Evolutionary conservation across 768 basidiomycete species (phyloP).

Genomic region (Boletus bicolor): DNA sequence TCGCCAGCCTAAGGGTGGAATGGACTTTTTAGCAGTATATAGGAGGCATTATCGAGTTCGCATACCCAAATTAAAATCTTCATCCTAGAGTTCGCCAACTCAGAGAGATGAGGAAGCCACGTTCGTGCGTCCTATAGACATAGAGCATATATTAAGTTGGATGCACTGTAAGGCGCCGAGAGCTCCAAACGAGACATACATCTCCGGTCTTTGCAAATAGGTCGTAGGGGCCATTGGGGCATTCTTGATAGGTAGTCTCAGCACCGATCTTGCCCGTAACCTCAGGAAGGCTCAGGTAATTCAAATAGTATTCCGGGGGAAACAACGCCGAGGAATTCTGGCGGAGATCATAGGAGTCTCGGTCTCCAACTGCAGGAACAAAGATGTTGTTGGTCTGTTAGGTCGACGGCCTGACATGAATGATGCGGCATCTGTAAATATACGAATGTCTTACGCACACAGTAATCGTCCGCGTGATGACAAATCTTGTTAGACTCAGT

Average conservation of each 20-base stretch:
- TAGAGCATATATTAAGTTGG: not conserved
- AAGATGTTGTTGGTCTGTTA: conserved; percentile 46
- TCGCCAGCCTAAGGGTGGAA: conserved; percentile 24
- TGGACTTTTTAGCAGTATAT: conserved; percentile 1
- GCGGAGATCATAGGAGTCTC: conserved; percentile 55
- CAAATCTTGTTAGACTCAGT: conserved; percentile 49
- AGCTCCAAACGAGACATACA: conserved; percentile 32
- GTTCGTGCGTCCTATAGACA: conserved; percentile 35
- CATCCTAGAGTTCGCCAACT: conserved; percentile 35
- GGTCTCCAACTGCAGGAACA: conserved; percentile 47
- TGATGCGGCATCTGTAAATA: not conserved
- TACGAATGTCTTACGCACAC: conserved; percentile 39
- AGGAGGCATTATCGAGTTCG: not conserved
- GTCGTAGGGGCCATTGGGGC: conserved; percentile 41
- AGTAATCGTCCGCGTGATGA: conserved; percentile 48
- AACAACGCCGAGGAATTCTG: conserved; percentile 52
- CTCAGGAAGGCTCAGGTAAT: conserved; percentile 38
- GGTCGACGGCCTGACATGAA: not conserved
- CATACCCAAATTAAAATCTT: conserved; percentile 42
- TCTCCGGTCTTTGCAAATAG: conserved; percentile 54
- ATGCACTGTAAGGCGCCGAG: not conserved
- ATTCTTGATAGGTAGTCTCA: conserved; percentile 45
- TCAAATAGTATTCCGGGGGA: conserved; percentile 55
- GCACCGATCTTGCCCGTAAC: conserved; percentile 52
- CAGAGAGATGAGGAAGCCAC: conserved; percentile 35